Base-by-base conservation (phyloP, 1,139 yeast genomes). In the Nakaseomyces delphensis region DNA sequence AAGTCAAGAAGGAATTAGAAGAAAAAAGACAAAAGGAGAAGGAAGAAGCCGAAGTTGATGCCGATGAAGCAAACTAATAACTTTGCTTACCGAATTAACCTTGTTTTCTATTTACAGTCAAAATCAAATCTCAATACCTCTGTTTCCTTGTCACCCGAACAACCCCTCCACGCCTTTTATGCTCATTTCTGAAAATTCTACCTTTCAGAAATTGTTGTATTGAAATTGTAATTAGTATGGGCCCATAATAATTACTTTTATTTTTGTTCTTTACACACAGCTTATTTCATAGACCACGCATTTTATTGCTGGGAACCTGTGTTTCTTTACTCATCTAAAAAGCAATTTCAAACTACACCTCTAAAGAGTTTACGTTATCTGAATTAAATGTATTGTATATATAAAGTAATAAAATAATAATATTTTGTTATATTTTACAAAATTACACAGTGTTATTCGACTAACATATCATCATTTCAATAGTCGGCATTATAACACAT, bases 1-100 rank as follows among this genome's bases (percentile, higher is more conserved):
- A 64, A 50, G 62, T 65, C 43, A 64, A 63, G 46, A 54, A 61
- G 41, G 67, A 64, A 47, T 57, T 64, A 32, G 67, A 59, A 43
- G 61, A 58, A 38, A 59, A 57, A 47, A 57, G 61, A 49, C 43
- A 48, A 19, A 51, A 52, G 40, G 64, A 61, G 43, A 47, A 50
- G 45, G 55, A 52, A 31, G 55, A 41, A 39, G 27, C 36, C 24
- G 42, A 42, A 29, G 21, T 19, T 37, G 39, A 23, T 21, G 41
- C 20, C 13, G 36, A 7, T 5, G 7, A 31, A 13, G 18, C 7
- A 36, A 16, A 21, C 25, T 32, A 19, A 21, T 7, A n/a, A n/a
- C 24, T 21, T 9, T 21, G 24, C 24, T 21, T 21, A n/a, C 8
- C 8, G 32, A 7, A 29, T 11, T 7, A 29, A 35, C 15, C 8